A percentile compares a stretch with the other conserved stretches of the same genome.
phyloP scores from a whole-genome alignment of 2,329 filamentous ascomycete species.

The Verticillium nubilum region DNA sequence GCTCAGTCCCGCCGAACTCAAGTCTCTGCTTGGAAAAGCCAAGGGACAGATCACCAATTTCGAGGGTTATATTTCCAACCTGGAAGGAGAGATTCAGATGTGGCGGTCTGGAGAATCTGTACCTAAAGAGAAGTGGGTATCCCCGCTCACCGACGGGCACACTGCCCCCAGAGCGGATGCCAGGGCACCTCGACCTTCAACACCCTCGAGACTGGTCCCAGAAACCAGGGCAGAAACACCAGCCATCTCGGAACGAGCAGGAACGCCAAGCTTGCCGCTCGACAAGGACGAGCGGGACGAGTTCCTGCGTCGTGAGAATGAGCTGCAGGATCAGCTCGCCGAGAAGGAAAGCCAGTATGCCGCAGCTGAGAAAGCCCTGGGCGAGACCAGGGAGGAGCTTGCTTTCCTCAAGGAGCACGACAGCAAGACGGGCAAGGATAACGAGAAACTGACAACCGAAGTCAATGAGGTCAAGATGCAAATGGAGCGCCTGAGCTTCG shows the following conservation, averaged over 20 bases:
- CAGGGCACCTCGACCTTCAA: slow-evolving; percentile 45
- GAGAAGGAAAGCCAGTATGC: slow-evolving; percentile 84
- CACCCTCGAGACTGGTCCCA: slow-evolving; percentile 41
- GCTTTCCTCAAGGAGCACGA: slow-evolving; percentile 80
- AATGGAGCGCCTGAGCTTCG: slow-evolving; percentile 88
- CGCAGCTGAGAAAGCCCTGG: slow-evolving; percentile 72
- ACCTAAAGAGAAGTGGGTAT: slow-evolving; percentile 83
- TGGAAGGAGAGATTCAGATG: slow-evolving; percentile 78
- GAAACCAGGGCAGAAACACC: slow-evolving; percentile 61
- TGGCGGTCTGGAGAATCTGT: slow-evolving; percentile 89
- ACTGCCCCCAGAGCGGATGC: slow-evolving; percentile 30
- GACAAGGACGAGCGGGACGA: slow-evolving; percentile 98
- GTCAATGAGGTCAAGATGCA: slow-evolving; percentile 96
- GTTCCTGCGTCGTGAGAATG: slow-evolving; percentile 90
- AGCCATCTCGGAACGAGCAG: slow-evolving; percentile 70
- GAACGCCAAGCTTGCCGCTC: slow-evolving; percentile 79
- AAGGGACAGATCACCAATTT: slow-evolving; percentile 86
- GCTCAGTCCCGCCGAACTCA: slow-evolving; percentile 91
- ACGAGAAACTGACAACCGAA: slow-evolving; percentile 79
- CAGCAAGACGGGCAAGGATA: slow-evolving; percentile 77
- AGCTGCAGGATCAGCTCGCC: slow-evolving; percentile 91
- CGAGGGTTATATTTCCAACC: slow-evolving; percentile 74
- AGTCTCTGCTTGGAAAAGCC: slow-evolving; percentile 85
- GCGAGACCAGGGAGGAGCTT: slow-evolving; percentile 82
- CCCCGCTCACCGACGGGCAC: slow-evolving; percentile 45